A percentile compares a stretch with the other conserved stretches of the same genome.
These are phyloP conservation scores for Ophiostoma ulmi DNA, from an alignment of 2,329 filamentous ascomycete species.

Conservation along the genomic window DNA sequence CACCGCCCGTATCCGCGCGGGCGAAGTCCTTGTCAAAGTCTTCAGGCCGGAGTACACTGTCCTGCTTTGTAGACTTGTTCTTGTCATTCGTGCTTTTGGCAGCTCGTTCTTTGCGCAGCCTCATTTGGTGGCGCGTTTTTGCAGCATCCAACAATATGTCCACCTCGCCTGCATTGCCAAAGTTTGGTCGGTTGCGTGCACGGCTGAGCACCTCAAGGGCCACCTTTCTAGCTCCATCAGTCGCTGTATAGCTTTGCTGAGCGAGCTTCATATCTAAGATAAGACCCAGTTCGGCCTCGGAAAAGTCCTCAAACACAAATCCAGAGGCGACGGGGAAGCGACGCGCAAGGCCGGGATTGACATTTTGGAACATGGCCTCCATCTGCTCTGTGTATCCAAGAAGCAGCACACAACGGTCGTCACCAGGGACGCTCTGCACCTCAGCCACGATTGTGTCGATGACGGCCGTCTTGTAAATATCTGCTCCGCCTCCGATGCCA, in stretches of 20 bases:
- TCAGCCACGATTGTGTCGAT: slow-evolving; percentile 71
- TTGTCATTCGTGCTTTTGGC: neutral
- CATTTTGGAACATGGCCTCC: slow-evolving; percentile 66
- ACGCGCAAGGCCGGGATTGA: slow-evolving; percentile 63
- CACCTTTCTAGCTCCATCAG: slow-evolving; percentile 46
- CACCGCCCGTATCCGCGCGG: slow-evolving; percentile 41
- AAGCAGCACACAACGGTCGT: slow-evolving; percentile 67
- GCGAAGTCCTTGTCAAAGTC: slow-evolving; percentile 60
- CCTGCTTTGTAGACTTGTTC: slow-evolving; percentile 22
- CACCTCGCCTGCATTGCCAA: slow-evolving; percentile 70
- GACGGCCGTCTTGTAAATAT: slow-evolving; percentile 56
- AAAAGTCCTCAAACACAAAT: slow-evolving; percentile 67
- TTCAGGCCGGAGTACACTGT: slow-evolving; percentile 32
- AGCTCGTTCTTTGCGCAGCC: slow-evolving; percentile 25
- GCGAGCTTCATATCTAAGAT: slow-evolving; percentile 63
- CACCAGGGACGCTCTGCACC: slow-evolving; percentile 62
- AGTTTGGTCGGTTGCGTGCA: slow-evolving; percentile 58
- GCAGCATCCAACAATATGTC: slow-evolving; percentile 60
- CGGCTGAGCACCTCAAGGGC: slow-evolving; percentile 57
- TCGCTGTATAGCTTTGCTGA: slow-evolving; percentile 48
- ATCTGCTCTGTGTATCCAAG: slow-evolving; percentile 67
- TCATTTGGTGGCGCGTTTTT: slow-evolving; percentile 41
- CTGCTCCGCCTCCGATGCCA: slow-evolving; percentile 25
- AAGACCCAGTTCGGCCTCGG: slow-evolving; percentile 48
- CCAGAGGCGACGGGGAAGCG: slow-evolving; percentile 60